phyloP scores from a whole-genome alignment of 495 filamentous ascomycete genomes.

The Penicillium maclennaniae region DNA sequence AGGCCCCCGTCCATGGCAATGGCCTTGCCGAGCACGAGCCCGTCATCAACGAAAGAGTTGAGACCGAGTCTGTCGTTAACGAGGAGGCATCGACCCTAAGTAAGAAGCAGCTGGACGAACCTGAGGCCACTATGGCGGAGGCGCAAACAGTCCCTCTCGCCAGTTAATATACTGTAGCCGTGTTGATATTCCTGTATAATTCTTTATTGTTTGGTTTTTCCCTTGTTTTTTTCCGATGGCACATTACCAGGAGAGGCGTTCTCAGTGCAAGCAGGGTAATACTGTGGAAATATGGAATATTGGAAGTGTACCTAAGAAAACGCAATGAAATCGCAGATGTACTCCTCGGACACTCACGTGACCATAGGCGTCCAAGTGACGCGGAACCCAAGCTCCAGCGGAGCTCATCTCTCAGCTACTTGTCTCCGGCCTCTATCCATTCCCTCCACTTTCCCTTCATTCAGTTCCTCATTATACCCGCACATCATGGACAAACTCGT shows the following conservation, averaged over 20 bases:
- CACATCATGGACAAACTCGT: conserved; percentile 87
- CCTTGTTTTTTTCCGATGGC: background rate
- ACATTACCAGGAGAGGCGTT: background rate
- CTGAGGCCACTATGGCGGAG: background rate
- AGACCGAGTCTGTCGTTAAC: conserved; percentile 1
- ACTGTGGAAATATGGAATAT: background rate
- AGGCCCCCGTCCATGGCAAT: conserved; percentile 1
- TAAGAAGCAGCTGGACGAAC: conserved; percentile 9
- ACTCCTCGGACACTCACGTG: conserved; percentile 27
- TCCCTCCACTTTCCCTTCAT: conserved; percentile 5
- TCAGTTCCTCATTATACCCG: conserved; percentile 1
- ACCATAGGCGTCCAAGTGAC: conserved; percentile 42
- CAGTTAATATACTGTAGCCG: conserved; percentile 8
- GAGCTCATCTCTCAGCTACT: conserved; percentile 31
- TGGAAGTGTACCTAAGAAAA: background rate
- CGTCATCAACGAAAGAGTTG: background rate
- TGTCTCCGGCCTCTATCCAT: conserved; percentile 8
- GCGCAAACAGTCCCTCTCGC: background rate
- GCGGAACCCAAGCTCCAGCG: conserved; percentile 39
- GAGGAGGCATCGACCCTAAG: conserved; percentile 5
- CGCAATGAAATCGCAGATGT: background rate
- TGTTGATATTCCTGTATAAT: conserved; percentile 7
- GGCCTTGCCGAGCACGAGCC: background rate
- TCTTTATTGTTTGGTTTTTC: conserved; percentile 1
- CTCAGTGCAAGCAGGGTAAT: background rate